phyloP scores from a whole-genome alignment of 768 basidiomycete species.

The Thelephora ganbajun region DNA sequence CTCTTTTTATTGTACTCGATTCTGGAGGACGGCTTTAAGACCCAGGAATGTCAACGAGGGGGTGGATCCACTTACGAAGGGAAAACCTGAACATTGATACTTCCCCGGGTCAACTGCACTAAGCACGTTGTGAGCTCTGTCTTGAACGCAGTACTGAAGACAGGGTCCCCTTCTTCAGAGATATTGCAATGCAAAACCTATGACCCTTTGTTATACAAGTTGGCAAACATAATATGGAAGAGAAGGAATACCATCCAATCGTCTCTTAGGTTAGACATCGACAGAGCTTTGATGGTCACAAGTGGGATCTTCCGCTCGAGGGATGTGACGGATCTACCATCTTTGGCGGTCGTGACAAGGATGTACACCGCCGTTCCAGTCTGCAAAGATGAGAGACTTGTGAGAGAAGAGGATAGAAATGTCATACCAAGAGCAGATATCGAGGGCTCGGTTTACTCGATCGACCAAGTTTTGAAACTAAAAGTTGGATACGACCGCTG shows the following conservation, averaged over 20 bases:
- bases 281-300: conserved; percentile 74
- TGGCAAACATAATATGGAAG: background rate
- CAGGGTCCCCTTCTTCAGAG: conserved; percentile 89
- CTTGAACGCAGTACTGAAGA: conserved; percentile 88
- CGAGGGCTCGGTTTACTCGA: conserved; percentile 90
- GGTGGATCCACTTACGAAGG: conserved; percentile 50
- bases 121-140: conserved; percentile 83
- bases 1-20: conserved; percentile 93
- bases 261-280: conserved; percentile 80
- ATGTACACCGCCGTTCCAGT: conserved; percentile 80
- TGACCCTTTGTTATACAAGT: background rate
- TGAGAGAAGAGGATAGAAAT: background rate
- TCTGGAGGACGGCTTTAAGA: conserved; percentile 23
- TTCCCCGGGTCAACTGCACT: conserved; percentile 65
- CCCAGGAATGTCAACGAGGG: background rate
- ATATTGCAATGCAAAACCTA: conserved; percentile 67
- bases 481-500: conserved; percentile 65
- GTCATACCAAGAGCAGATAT: conserved; percentile 74
- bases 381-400: conserved; percentile 22
- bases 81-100: conserved; percentile 56
- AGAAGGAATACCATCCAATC: conserved; percentile 74
- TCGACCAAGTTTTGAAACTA: conserved; percentile 74
- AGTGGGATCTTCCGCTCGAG: conserved; percentile 85
- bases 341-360: conserved; percentile 43
- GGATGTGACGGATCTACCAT: conserved; percentile 40